Percentiles rank a stretch among this genome's conserved stretches.
phyloP scores from a whole-genome alignment of 257 asterid species.

The Mitragyna speciosa region DNA sequence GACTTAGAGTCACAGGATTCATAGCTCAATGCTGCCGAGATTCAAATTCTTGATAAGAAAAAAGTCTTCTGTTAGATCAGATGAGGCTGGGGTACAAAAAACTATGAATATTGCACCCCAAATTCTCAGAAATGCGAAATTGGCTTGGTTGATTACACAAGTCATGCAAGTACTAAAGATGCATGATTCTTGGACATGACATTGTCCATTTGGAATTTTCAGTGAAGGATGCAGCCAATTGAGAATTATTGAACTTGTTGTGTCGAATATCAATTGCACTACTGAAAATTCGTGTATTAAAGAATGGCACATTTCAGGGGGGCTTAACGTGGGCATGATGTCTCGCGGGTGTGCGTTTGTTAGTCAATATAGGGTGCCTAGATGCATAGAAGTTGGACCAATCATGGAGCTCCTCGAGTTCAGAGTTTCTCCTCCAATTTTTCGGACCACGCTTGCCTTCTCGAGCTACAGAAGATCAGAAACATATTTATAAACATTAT shows the following conservation, averaged over 20 bases:
- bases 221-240: slow-evolving; percentile 12
- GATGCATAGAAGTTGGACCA: slow-evolving; percentile 22
- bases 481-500: too few species aligned
- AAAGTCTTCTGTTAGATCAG: too few species aligned
- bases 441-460: slow-evolving; percentile 29
- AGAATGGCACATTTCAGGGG: slow-evolving; percentile 18
- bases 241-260: slow-evolving; percentile 32
- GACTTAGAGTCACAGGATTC: slow-evolving; percentile 28
- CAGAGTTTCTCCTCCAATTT: slow-evolving; percentile 18
- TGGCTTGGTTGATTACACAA: slow-evolving; percentile 40
- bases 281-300: slow-evolving; percentile 38
- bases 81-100: too few species aligned
- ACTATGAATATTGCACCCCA: background rate
- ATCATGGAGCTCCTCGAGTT: slow-evolving; percentile 29
- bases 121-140: slow-evolving; percentile 6
- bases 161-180: slow-evolving; percentile 26
- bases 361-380: slow-evolving; percentile 42
- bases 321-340: too few species aligned
- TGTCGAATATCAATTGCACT: slow-evolving; percentile 35
- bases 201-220: slow-evolving; percentile 38
- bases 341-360: slow-evolving; percentile 31
- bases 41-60: slow-evolving; percentile 33
- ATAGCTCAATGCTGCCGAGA: slow-evolving; percentile 43
- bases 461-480: slow-evolving; percentile 14
- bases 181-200: slow-evolving; percentile 33